These are phyloP conservation scores for Anthracocystis panici-leucophaei DNA, from an alignment of 1,284 basidiomycete genomes.

Conservation along the genomic window DNA sequence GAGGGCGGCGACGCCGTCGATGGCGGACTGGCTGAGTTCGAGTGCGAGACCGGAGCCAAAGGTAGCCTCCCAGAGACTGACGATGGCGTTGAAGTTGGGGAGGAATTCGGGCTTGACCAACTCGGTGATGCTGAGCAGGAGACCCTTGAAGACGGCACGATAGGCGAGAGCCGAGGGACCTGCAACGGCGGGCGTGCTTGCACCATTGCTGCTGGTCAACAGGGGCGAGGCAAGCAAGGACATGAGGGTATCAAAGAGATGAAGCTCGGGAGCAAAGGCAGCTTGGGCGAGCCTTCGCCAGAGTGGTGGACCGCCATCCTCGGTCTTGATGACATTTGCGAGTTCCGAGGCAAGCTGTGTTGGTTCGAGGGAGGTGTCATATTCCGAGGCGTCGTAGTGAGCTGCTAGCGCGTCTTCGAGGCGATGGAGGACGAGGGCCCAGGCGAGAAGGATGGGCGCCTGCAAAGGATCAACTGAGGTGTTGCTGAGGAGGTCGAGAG, in stretches of 20 bases:
- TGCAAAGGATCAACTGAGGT: conserved; percentile 75
- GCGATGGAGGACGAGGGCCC: conserved; percentile 78
- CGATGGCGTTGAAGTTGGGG: conserved; percentile 75
- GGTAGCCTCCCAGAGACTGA: conserved; percentile 82
- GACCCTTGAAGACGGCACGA: conserved; percentile 83
- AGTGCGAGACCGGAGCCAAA: conserved; percentile 74
- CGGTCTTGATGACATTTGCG: conserved; percentile 43
- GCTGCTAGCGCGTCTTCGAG: conserved; percentile 62
- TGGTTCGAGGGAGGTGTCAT: conserved; percentile 47
- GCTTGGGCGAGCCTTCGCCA: conserved; percentile 69
- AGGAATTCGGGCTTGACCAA: conserved; percentile 77
- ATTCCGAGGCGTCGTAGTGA: conserved; percentile 42
- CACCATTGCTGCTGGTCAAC: conserved; percentile 54
- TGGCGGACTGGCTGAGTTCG: conserved; percentile 41
- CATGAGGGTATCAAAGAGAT: conserved; percentile 63
- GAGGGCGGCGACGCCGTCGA: conserved; percentile 77
- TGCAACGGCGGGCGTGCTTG: conserved; percentile 72
- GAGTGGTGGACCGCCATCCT: conserved; percentile 62
- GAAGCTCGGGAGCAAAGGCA: conserved; percentile 66
- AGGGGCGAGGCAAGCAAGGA: conserved; percentile 65
- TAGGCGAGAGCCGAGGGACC: conserved; percentile 85
- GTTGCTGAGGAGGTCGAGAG: conserved; percentile 75
- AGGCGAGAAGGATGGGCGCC: conserved; percentile 79
- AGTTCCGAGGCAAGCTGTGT: conserved; percentile 20
- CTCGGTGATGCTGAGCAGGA: conserved; percentile 77